Percentiles rank a stretch among this genome's conserved stretches.
Evolutionary conservation across 1,284 basidiomycete species (phyloP).

Genomic region (Leccinum ponderosum): DNA sequence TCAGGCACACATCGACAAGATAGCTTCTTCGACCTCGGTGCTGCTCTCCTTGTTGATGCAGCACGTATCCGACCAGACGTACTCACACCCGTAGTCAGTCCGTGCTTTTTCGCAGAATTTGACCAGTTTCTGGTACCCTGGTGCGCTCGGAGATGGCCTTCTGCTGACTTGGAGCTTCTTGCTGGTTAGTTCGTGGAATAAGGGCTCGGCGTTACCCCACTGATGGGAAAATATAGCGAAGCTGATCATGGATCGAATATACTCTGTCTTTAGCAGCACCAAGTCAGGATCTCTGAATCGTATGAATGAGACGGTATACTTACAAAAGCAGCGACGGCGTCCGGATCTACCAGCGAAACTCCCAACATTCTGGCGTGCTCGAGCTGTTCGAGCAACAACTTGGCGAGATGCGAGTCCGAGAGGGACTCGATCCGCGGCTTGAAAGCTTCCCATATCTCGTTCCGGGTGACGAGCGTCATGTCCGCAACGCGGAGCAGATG

Average conservation of each 20-base stretch:
- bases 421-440: constrained; percentile 21
- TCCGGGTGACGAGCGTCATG: constrained; percentile 24
- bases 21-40: constrained; percentile 25
- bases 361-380: constrained; percentile 25
- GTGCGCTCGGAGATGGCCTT: constrained; percentile 15
- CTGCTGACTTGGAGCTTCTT: constrained; percentile 16
- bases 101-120: constrained; percentile 28
- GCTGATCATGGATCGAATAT: constrained; percentile 20
- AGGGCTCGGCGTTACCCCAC: constrained; percentile 21
- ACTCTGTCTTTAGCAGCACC: constrained; percentile 15
- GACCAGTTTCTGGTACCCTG: constrained; percentile 26
- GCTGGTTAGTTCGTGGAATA: constrained; percentile 22
- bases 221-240: constrained; percentile 16
- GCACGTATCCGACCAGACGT: constrained; percentile 32
- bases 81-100: constrained; percentile 27
- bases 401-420: constrained; percentile 22
- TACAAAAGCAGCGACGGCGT: constrained; percentile 22
- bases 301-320: neutral
- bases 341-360: constrained; percentile 17
- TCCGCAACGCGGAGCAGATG: constrained; percentile 22
- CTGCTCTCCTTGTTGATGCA: constrained; percentile 32
- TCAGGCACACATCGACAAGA: constrained; percentile 25
- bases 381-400: constrained; percentile 25
- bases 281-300: constrained; percentile 2
- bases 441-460: constrained; percentile 25